Conservation (phyloP, 495 filamentous ascomycete species). For the Emericellopsis terricola region DNA sequence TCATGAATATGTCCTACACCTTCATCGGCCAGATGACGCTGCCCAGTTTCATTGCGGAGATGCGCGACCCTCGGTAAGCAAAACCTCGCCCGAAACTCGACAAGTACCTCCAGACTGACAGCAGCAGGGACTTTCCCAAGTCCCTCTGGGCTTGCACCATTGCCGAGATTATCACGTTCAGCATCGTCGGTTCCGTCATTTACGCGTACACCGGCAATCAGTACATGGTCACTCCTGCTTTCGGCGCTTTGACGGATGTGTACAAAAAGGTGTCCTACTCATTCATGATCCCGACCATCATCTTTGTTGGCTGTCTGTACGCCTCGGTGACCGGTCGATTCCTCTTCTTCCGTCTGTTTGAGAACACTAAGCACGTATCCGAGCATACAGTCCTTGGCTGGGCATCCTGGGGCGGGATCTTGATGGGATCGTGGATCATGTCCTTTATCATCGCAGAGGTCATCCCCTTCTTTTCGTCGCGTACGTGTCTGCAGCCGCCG, state of each 20-base stretch:
- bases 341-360: constrained; percentile 71
- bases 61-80: constrained; percentile 47
- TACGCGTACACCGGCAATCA: constrained; percentile 73
- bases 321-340: constrained; percentile 77
- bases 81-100: not conserved
- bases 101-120: not conserved
- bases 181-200: constrained; percentile 51
- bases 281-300: constrained; percentile 84
- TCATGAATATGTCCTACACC: constrained; percentile 81
- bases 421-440: constrained; percentile 49
- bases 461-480: constrained; percentile 77
- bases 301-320: constrained; percentile 78
- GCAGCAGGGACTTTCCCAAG: constrained; percentile 59
- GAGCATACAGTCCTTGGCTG: constrained; percentile 70
- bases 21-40: constrained; percentile 89
- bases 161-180: constrained; percentile 67
- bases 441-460: constrained; percentile 79
- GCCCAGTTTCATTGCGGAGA: constrained; percentile 82
- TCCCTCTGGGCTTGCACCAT: constrained; percentile 77
- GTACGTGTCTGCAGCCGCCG: constrained; percentile 8
- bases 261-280: constrained; percentile 75
- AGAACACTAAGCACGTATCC: constrained; percentile 55
- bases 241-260: constrained; percentile 53
- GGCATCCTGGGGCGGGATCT: constrained; percentile 56
- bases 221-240: constrained; percentile 67